A percentile compares a stretch with the other conserved stretches of the same genome.
Conservation (phyloP, 164 flowering plant genomes). For the grape (Vitis vinifera) region ASM3070453v1 NC_081817.1:4831001-4831500, state of each 20-base stretch:
- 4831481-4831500: conserved; percentile 8
- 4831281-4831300: background rate
- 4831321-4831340: no score
- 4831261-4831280: background rate
- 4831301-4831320: background rate
- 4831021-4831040: background rate
- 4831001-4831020: background rate
- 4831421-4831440: no score
- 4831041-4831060: background rate
- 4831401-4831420: no score
- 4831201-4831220: background rate
- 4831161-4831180: background rate
- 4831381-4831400: background rate
- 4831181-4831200: no score
- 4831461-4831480: conserved; percentile 19
- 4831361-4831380: background rate
- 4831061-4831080: background rate
- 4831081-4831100: no score
- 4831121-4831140: no score
- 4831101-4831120: no score
- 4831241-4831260: background rate
- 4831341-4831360: background rate
- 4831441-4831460: conserved; percentile 36
- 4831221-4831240: background rate
- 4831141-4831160: background rate